Conservation (phyloP, 2,329 filamentous ascomycete species). For the Verticillium longisporum region DNA sequence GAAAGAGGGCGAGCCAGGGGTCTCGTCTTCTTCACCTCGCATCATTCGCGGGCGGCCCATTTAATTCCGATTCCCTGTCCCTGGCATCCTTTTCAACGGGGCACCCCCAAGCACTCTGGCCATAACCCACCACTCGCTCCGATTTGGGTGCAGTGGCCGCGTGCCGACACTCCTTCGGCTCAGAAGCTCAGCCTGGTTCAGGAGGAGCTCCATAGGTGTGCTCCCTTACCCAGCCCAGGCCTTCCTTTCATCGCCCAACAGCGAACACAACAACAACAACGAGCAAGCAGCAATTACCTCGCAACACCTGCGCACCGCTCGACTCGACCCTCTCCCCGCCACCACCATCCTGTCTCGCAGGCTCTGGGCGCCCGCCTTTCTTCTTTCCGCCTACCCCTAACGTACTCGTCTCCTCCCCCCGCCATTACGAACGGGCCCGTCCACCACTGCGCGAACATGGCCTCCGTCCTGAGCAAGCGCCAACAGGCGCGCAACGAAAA, state of each 20-base stretch:
- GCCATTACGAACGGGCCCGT: not conserved
- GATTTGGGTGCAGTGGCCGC: not conserved
- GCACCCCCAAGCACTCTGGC: not conserved
- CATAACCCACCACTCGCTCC: not conserved
- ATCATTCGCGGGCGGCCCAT: not conserved
- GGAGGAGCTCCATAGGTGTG: not conserved
- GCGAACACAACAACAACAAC: not conserved
- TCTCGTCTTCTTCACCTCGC: not conserved
- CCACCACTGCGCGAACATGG: slow-evolving; percentile 42
- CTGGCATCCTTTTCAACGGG: not conserved
- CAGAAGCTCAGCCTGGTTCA: not conserved
- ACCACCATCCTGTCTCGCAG: not conserved
- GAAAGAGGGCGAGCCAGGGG: not conserved
- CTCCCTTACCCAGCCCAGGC: not conserved
- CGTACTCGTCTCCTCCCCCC: not conserved
- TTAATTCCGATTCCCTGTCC: not conserved
- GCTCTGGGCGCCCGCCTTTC: not conserved
- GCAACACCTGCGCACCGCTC: not conserved
- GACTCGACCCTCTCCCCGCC: not conserved
- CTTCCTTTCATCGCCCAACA: not conserved
- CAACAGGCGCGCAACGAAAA: slow-evolving; percentile 97
- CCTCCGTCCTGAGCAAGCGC: slow-evolving; percentile 78
- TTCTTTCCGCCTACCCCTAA: slow-evolving; percentile 2
- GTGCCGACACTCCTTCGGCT: not conserved
- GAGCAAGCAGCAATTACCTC: not conserved